These are phyloP conservation scores for Brasilioporus rufonigricans DNA, from an alignment of 768 basidiomycete species.

Conservation along the genomic window DNA sequence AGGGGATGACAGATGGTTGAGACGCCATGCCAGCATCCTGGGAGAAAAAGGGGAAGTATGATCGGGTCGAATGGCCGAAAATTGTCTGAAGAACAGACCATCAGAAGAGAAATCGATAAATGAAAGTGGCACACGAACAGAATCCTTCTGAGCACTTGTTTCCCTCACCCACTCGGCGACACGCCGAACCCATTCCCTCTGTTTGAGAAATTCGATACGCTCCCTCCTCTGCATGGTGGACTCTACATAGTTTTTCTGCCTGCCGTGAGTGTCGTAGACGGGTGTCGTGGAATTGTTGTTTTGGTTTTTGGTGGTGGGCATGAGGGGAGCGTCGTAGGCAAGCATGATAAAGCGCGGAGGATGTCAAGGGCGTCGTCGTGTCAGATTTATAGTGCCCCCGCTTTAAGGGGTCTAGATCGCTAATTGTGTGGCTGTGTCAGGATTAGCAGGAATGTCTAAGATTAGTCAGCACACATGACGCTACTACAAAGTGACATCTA, in stretches of 20 bases:
- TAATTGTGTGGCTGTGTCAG: constrained; percentile 22
- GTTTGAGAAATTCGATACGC: constrained; percentile 51
- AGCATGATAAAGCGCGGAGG: constrained; percentile 17
- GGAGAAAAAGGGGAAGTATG: constrained; percentile 7
- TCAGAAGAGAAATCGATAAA: not conserved
- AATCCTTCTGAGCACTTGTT: constrained; percentile 29
- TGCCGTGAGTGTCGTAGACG: constrained; percentile 41
- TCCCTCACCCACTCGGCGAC: constrained; percentile 38
- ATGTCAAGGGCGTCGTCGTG: constrained; percentile 11
- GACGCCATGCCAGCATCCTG: constrained; percentile 1
- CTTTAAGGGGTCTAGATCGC: constrained; percentile 22
- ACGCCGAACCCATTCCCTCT: constrained; percentile 42
- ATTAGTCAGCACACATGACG: constrained; percentile 16
- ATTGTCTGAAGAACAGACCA: constrained; percentile 12
- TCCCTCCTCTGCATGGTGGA: constrained; percentile 45
- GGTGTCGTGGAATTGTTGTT: constrained; percentile 22
- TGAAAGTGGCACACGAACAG: constrained; percentile 6
- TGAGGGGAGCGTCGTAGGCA: constrained; percentile 14
- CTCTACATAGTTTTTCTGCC: constrained; percentile 46
- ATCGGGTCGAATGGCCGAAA: constrained; percentile 17
- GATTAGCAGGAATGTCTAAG: constrained; percentile 24
- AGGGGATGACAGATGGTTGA: constrained; percentile 22
- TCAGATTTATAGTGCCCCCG: constrained; percentile 16
- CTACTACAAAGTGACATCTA: not conserved
- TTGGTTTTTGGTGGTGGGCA: constrained; percentile 15